Conservation (phyloP, 768 basidiomycete species). For the Podaxis mareebaensis region DNA sequence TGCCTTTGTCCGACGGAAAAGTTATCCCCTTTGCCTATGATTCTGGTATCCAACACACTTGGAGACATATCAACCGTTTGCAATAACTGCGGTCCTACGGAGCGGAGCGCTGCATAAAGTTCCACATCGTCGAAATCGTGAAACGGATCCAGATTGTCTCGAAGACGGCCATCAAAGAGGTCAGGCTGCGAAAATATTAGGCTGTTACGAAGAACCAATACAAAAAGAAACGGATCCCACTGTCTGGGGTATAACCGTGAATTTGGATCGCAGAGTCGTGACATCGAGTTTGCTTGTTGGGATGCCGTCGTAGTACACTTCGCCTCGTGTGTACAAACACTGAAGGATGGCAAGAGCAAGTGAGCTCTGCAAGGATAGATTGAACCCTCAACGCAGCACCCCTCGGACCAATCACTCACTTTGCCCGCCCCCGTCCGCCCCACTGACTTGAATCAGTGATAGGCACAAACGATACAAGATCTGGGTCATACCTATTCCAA, state of each 20-base stretch:
- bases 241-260: constrained; percentile 61
- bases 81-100: constrained; percentile 42
- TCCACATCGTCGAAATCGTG: constrained; percentile 52
- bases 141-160: constrained; percentile 72
- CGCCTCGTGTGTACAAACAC: constrained; percentile 57
- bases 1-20: constrained; percentile 80
- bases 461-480: constrained; percentile 5
- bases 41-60: constrained; percentile 44
- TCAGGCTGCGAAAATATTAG: constrained; percentile 32
- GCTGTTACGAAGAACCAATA: neutral
- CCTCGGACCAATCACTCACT: constrained; percentile 23
- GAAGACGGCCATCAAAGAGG: constrained; percentile 60
- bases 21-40: constrained; percentile 62
- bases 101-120: constrained; percentile 39
- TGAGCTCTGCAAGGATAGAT: constrained; percentile 43
- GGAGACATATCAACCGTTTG: constrained; percentile 47
- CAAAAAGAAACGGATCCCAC: constrained; percentile 24
- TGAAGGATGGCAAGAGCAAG: constrained; percentile 55
- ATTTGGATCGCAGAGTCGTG: constrained; percentile 52
- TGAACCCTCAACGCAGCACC: neutral
- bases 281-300: constrained; percentile 51
- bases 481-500: constrained; percentile 43
- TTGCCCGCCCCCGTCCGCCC: constrained; percentile 49
- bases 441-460: constrained; percentile 25
- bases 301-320: constrained; percentile 56